Conservation (phyloP, 345 rosid species). For the Eucalyptus paniculata region DNA sequence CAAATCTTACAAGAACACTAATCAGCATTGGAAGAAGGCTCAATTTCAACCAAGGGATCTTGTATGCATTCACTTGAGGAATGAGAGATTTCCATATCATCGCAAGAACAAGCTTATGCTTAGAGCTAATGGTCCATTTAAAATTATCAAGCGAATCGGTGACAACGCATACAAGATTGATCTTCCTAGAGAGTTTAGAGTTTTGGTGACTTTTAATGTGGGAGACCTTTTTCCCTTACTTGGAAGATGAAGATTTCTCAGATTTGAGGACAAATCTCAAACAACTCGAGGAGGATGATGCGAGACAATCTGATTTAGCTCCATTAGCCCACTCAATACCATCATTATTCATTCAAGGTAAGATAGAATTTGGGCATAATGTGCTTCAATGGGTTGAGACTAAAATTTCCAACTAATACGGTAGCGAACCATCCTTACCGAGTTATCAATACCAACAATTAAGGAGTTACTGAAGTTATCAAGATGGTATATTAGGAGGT, state of each 20-base stretch:
- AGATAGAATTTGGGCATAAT: too few relatives aligned
- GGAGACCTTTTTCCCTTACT: too few relatives aligned
- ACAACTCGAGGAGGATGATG: not conserved
- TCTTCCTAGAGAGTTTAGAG: not conserved
- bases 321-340: too few relatives aligned
- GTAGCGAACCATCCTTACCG: too few relatives aligned
- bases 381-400: too few relatives aligned
- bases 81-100: too few relatives aligned
- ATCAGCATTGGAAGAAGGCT: not conserved
- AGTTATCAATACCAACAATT: too few relatives aligned
- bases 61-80: not conserved
- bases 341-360: too few relatives aligned
- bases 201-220: not conserved
- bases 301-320: too few relatives aligned
- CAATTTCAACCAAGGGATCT: not conserved
- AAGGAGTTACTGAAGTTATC: too few relatives aligned
- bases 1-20: not conserved
- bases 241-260: not conserved
- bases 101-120: not conserved
- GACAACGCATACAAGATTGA: not conserved
- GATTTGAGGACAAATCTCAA: not conserved
- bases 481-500: too few relatives aligned
- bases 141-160: not conserved
- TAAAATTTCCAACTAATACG: too few relatives aligned
- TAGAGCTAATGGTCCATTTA: not conserved